Evolutionary conservation across 306 rosid genomes (phyloP).

Genomic region (Cucurbita maxima): DNA sequence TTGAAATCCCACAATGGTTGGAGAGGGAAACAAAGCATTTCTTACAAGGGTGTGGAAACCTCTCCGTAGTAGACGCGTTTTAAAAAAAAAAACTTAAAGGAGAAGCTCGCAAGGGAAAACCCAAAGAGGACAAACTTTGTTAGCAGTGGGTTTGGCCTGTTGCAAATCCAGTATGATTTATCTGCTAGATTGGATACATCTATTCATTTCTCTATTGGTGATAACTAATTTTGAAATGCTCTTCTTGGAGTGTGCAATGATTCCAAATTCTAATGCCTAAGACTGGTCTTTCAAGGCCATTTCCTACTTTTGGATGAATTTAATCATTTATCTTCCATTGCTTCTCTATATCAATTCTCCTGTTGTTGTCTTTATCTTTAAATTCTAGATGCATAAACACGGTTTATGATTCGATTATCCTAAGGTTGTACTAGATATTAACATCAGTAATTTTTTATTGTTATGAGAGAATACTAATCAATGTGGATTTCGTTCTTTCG

Average conservation of each 20-base stretch:
- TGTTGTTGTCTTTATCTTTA: neutral
- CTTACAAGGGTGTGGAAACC: too few relatives aligned
- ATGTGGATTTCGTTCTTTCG: slow-evolving; percentile 7
- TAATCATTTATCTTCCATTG: neutral
- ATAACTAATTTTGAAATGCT: neutral
- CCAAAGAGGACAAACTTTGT: too few relatives aligned
- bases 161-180: neutral
- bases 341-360: neutral
- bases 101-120: too few relatives aligned
- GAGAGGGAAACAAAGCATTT: too few relatives aligned
- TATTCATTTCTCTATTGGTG: neutral
- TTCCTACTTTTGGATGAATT: neutral
- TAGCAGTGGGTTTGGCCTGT: too few relatives aligned
- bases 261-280: neutral
- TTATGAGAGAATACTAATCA: slow-evolving; percentile 6
- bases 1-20: too few relatives aligned
- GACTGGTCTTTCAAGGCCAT: neutral
- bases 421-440: neutral
- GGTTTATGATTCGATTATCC: neutral
- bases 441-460: neutral
- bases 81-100: too few relatives aligned
- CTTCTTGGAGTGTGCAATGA: neutral
- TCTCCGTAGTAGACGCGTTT: too few relatives aligned
- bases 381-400: neutral
- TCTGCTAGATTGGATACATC: neutral